phyloP scores from a whole-genome alignment of 208 protist genomes.

The Wallacemonas sp. region DNA sequence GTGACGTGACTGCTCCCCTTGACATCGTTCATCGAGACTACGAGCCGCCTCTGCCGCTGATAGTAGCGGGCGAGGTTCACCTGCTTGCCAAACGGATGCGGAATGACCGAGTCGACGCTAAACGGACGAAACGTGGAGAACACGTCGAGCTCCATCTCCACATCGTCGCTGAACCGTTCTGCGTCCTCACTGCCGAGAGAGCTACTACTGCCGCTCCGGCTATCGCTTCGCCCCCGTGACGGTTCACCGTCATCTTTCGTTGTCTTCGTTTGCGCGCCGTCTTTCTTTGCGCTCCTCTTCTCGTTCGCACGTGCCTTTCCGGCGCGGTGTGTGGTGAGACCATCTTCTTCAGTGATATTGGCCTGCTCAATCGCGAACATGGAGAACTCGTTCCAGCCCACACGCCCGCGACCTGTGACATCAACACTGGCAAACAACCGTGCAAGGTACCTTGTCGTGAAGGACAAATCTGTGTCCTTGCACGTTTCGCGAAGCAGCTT shows the following conservation, averaged over 20 bases:
- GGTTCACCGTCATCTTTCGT: neutral
- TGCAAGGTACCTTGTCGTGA: constrained; percentile 20
- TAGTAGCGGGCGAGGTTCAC: constrained; percentile 24
- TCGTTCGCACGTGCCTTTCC: neutral
- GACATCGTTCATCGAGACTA: constrained; percentile 22
- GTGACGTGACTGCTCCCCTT: constrained; percentile 22
- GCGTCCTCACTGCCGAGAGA: neutral
- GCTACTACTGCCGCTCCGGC: neutral
- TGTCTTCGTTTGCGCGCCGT: neutral
- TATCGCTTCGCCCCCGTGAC: neutral
- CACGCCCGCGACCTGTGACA: constrained; percentile 29
- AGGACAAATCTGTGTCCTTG: neutral
- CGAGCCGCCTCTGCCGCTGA: constrained; percentile 19
- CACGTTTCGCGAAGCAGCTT: constrained; percentile 13
- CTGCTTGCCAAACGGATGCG: constrained; percentile 13
- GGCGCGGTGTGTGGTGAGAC: neutral
- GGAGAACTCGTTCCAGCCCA: constrained; percentile 52
- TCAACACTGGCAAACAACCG: constrained; percentile 46
- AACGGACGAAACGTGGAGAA: constrained; percentile 30
- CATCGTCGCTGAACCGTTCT: neutral
- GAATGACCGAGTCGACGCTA: constrained; percentile 23
- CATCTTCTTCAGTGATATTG: neutral
- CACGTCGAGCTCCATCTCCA: constrained; percentile 12
- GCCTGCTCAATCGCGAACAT: constrained; percentile 49
- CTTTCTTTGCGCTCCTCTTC: too few species aligned